A percentile compares a stretch with the other conserved stretches of the same genome.
Conservation (phyloP, 2,329 filamentous ascomycete species). For the Cercospora citrullina region DNA sequence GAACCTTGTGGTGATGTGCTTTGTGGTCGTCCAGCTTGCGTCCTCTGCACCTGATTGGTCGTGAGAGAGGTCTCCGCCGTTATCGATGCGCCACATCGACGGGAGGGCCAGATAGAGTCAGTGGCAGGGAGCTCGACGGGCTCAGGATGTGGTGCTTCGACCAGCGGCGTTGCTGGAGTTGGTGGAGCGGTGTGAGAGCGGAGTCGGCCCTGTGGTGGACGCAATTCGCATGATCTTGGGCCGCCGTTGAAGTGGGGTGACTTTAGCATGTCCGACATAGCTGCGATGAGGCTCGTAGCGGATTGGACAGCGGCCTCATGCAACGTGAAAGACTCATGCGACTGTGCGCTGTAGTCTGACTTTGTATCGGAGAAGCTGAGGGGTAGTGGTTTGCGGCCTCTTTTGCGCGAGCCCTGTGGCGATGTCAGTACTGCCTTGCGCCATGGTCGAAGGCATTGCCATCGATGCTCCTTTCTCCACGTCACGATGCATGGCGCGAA, state of each 20-base stretch:
- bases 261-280: slow-evolving; percentile 47
- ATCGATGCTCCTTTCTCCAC: background rate
- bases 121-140: slow-evolving; percentile 36
- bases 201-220: slow-evolving; percentile 41
- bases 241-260: slow-evolving; percentile 40
- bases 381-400: slow-evolving; percentile 30
- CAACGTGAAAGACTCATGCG: slow-evolving; percentile 31
- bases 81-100: background rate
- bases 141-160: slow-evolving; percentile 29
- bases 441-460: background rate
- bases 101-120: slow-evolving; percentile 7
- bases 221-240: slow-evolving; percentile 32
- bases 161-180: slow-evolving; percentile 40
- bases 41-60: background rate
- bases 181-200: slow-evolving; percentile 45
- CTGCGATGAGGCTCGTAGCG: slow-evolving; percentile 41
- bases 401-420: slow-evolving; percentile 25
- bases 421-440: slow-evolving; percentile 5
- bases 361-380: slow-evolving; percentile 24
- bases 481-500: background rate
- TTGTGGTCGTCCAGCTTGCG: background rate
- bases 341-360: slow-evolving; percentile 18
- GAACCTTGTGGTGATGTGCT: background rate
- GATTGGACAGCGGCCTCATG: slow-evolving; percentile 38
- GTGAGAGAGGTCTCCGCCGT: background rate